phyloP scores from a whole-genome alignment of 495 filamentous ascomycete genomes.

The Cercophora samala region DNA sequence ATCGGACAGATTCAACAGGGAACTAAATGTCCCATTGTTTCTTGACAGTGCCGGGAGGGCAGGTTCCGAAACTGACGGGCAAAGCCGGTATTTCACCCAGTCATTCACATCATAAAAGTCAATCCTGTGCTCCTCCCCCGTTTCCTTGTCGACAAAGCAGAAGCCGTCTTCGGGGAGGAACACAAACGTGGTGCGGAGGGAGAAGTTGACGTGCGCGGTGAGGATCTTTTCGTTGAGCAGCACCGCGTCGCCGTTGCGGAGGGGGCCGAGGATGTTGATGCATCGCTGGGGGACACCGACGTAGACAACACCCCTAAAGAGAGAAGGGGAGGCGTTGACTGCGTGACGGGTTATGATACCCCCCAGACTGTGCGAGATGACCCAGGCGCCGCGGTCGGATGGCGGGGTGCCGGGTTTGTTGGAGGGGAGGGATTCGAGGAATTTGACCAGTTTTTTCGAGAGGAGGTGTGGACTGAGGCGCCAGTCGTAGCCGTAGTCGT shows the following conservation, averaged over 20 bases:
- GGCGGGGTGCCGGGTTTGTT: constrained; percentile 54
- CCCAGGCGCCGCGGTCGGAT: constrained; percentile 63
- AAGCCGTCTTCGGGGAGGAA: constrained; percentile 84
- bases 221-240: constrained; percentile 85
- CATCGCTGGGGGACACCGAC: constrained; percentile 82
- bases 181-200: constrained; percentile 78
- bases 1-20: constrained; percentile 40
- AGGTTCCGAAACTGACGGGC: constrained; percentile 66
- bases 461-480: constrained; percentile 78
- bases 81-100: constrained; percentile 77
- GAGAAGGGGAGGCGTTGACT: constrained; percentile 79
- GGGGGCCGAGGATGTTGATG: constrained; percentile 85
- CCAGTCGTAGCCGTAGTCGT: constrained; percentile 97
- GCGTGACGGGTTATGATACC: constrained; percentile 88
- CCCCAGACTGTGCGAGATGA: constrained; percentile 87
- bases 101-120: constrained; percentile 79
- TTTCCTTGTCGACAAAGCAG: constrained; percentile 83
- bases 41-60: constrained; percentile 49
- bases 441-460: constrained; percentile 63
- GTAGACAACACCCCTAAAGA: constrained; percentile 84
- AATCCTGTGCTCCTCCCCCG: constrained; percentile 74
- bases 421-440: constrained; percentile 69
- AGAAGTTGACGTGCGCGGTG: constrained; percentile 93
- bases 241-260: constrained; percentile 89
- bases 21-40: constrained; percentile 37